Conservation (phyloP, 1,139 yeast genomes). For the Kodamaea anthophila region DNA sequence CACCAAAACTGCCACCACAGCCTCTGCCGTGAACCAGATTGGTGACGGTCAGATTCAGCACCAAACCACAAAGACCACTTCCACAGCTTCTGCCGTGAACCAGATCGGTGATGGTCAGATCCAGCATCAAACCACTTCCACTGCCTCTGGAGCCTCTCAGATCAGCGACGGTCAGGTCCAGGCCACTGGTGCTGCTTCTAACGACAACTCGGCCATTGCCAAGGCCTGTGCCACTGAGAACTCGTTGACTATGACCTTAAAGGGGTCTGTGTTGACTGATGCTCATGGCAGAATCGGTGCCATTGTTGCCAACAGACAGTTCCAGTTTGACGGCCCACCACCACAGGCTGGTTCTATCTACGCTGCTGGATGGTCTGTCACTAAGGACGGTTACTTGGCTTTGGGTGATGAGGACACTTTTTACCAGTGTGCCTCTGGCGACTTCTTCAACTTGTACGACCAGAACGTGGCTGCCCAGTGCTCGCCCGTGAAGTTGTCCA, state of each 20-base stretch:
- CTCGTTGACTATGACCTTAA: conserved; percentile 52
- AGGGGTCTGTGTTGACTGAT: conserved; percentile 52
- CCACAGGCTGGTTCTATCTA: conserved; percentile 86
- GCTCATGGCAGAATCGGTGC: conserved; percentile 69
- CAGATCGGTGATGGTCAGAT: conserved; percentile 31
- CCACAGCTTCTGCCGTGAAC: conserved; percentile 25
- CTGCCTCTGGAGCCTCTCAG: conserved; percentile 32
- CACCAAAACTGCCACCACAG: conserved; percentile 11
- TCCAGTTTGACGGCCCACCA: conserved; percentile 88
- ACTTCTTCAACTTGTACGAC: conserved; percentile 78
- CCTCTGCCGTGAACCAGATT: conserved; percentile 39
- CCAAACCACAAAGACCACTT: too few species aligned
- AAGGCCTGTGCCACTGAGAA: conserved; percentile 45
- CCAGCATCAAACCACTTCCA: conserved; percentile 29
- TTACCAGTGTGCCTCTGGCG: conserved; percentile 78
- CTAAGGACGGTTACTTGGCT: conserved; percentile 61
- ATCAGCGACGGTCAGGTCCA: conserved; percentile 35
- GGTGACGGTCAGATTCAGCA: conserved; percentile 49
- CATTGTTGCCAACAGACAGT: conserved; percentile 79
- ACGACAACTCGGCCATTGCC: conserved; percentile 9
- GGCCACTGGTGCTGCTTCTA: conserved; percentile 15
- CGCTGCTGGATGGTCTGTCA: conserved; percentile 79
- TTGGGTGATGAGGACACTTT: conserved; percentile 59
- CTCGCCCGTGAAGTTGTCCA: conserved; percentile 53
- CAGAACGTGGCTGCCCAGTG: conserved; percentile 63